Conservation (phyloP, 495 filamentous ascomycete genomes). For the Stereocaulon alpinum region DNA sequence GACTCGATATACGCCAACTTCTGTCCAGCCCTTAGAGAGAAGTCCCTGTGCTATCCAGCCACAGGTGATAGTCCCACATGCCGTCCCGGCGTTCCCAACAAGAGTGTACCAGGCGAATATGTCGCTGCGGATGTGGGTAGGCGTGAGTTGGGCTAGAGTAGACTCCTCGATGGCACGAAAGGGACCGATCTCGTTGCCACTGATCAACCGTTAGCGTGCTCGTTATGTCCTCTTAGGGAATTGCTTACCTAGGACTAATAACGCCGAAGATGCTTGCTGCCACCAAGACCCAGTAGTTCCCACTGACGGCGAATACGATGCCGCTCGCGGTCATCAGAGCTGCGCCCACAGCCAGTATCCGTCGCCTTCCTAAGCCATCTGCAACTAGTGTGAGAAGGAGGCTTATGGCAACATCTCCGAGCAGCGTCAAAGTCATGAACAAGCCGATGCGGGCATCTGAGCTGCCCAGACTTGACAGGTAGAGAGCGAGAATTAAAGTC, state of each 20-base stretch:
- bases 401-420: constrained; percentile 71
- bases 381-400: constrained; percentile 66
- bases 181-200: constrained; percentile 70
- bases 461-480: constrained; percentile 54
- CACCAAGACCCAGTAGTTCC: constrained; percentile 67
- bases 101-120: constrained; percentile 79
- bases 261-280: constrained; percentile 68
- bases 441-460: constrained; percentile 66
- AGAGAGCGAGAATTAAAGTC: constrained; percentile 63
- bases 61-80: constrained; percentile 52
- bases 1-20: constrained; percentile 50
- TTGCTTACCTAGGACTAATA: constrained; percentile 56
- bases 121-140: constrained; percentile 50
- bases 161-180: constrained; percentile 84
- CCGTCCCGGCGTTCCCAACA: constrained; percentile 51
- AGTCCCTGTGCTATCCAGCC: constrained; percentile 55
- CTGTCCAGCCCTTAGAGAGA: constrained; percentile 39
- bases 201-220: constrained; percentile 24
- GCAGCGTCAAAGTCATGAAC: constrained; percentile 79
- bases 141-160: constrained; percentile 62
- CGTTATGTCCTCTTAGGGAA: neutral
- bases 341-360: constrained; percentile 58
- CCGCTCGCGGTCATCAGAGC: constrained; percentile 59
- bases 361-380: constrained; percentile 60
- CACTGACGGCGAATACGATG: constrained; percentile 52